Evolutionary conservation across 2,329 filamentous ascomycete species (phyloP), one percentile per base, ranked within the genome.

Genomic region (Lasiodiplodia gonubiensis): DNA sequence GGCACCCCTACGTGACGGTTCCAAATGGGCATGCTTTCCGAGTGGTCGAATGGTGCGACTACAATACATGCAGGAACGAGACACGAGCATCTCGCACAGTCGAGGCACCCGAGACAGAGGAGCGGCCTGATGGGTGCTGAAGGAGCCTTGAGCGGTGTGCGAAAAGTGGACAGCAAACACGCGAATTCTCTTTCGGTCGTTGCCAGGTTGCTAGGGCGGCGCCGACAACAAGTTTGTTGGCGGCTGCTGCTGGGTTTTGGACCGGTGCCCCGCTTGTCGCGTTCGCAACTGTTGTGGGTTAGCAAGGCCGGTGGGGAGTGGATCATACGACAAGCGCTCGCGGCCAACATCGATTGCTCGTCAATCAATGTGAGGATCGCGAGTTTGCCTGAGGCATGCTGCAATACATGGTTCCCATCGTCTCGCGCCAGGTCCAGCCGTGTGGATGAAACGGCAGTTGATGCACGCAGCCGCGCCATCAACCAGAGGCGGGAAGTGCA

Each of bases 381-480:
- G 27, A 18, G 27, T 63, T 49, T 51, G 46, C 42, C 42, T 37
- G 52, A 35, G 42, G 39, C 39, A 54, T 10, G 30, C 49, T 30
- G 23, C n/a, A 52, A 14, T 23, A 8, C 52, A 27, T 37, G 12
- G 30, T 35, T n/a, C 21, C 11, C 42, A 16, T 18, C 23, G 42
- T 16, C 18, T 49, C 37, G 35, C 25, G 12, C 23, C 42, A 23
- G n/a, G 18, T 27, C 42, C 59, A 37, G 46, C 59, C 46, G 21
- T 37, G 16, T 63, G 59, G 59, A 49, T 63, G 59, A 63, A 63
- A 63, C 59, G 30, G 21, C 46, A 48, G 59, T 27, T 63, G 59
- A 63, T 63, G 59, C 59, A 61, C 57, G 42, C 57, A 61, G 42
- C 57, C 14, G 57, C 57, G 57, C 57, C 57, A 61, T 61, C 57